These are phyloP conservation scores for Nadsonia fulvescens DNA, from an alignment of 805 yeast genomes.

Conservation along the genomic window DNA sequence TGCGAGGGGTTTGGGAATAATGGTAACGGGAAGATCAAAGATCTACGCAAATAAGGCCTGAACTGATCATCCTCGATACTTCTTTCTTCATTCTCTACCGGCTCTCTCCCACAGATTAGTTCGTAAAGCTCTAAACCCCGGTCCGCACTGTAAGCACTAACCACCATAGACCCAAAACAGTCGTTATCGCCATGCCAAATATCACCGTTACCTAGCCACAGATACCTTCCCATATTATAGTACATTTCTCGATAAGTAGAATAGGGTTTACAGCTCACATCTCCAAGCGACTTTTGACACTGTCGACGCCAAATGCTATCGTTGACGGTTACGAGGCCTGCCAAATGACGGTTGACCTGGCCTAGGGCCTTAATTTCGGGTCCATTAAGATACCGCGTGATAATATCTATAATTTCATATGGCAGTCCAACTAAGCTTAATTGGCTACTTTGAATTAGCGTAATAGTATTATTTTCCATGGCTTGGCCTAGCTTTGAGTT, in stretches of 20 bases:
- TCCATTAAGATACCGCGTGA: constrained; percentile 8
- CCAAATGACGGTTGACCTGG: constrained; percentile 8
- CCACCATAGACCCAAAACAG: constrained; percentile 12
- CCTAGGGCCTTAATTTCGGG: constrained; percentile 8
- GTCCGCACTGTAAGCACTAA: constrained; percentile 9
- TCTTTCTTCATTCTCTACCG: no score
- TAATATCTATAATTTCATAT: constrained; percentile 8
- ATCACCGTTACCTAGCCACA: constrained; percentile 13
- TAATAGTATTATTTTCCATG: no score
- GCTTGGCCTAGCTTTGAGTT: no score
- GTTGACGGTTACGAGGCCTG: constrained; percentile 4
- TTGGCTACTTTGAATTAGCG: no score
- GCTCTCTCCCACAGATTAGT: constrained; percentile 6
- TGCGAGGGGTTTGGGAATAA: no score
- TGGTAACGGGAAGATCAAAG: no score
- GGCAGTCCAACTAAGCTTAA: constrained; percentile 8
- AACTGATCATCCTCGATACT: no score
- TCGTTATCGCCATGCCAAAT: constrained; percentile 15
- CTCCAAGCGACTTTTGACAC: constrained; percentile 6
- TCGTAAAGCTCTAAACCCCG: constrained; percentile 11
- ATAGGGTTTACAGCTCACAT: constrained; percentile 9
- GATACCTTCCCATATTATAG: constrained; percentile 8
- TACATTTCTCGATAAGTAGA: constrained; percentile 7
- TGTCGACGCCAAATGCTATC: constrained; percentile 11
- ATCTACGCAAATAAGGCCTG: constrained; percentile 1